Evolutionary conservation across 331 rosid species (phyloP).

Genomic region (Pyrus hybrid): DNA sequence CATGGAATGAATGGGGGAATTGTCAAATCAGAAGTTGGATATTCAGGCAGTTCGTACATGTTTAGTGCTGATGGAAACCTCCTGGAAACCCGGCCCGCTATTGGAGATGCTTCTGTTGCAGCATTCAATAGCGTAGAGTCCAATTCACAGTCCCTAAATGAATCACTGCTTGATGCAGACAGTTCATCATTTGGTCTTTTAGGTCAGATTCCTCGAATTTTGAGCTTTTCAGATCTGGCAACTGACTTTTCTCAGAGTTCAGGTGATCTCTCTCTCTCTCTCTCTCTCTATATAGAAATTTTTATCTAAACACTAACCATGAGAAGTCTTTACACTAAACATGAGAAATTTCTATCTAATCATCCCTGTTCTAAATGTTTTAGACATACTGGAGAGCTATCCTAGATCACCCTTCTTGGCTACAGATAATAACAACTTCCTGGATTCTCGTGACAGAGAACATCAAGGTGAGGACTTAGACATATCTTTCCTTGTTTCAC

Average conservation of each 20-base stretch:
- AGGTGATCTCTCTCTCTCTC: constrained; percentile 35
- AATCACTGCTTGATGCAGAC: constrained; percentile 49
- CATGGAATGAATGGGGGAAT: constrained; percentile 75
- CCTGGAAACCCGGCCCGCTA: constrained; percentile 47
- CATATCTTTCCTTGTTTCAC: background rate
- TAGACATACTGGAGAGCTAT: constrained; percentile 47
- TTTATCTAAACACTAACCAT: background rate
- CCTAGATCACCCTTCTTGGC: constrained; percentile 39
- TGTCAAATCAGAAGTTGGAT: constrained; percentile 74
- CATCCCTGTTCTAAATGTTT: background rate
- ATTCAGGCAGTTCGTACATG: constrained; percentile 54
- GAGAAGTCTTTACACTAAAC: background rate
- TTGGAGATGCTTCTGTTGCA: constrained; percentile 59
- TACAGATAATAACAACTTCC: constrained; percentile 28
- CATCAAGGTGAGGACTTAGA: constrained; percentile 30
- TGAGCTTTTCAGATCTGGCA: constrained; percentile 82
- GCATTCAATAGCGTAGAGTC: constrained; percentile 30
- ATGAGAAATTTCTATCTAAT: no score
- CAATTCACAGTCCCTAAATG: constrained; percentile 42
- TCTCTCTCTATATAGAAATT: background rate
- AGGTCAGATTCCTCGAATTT: constrained; percentile 67
- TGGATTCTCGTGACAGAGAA: constrained; percentile 33
- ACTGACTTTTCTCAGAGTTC: constrained; percentile 75
- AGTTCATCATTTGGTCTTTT: constrained; percentile 57
- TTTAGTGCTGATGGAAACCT: constrained; percentile 57